Percentiles rank a stretch among this genome's conserved stretches.
These are phyloP conservation scores for Auriculariales sp. DNA, from an alignment of 768 basidiomycete genomes.

Conservation along the genomic window DNA sequence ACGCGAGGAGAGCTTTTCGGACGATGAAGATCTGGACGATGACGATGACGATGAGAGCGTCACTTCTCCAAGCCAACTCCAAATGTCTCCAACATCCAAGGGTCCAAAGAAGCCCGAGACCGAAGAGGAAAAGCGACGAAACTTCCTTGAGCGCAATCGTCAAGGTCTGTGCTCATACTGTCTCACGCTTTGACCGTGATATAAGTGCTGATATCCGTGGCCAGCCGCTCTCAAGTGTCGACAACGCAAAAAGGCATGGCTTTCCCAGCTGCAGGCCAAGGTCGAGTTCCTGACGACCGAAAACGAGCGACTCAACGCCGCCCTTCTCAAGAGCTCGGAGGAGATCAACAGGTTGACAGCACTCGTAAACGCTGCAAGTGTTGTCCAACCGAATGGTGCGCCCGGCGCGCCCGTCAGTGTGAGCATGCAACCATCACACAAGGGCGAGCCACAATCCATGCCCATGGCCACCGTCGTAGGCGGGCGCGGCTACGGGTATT, in stretches of 20 bases:
- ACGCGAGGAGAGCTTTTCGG: conserved; percentile 10
- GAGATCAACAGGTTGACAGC: conserved; percentile 77
- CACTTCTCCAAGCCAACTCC: conserved; percentile 1
- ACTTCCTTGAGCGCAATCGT: conserved; percentile 92
- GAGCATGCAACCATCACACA: conserved; percentile 19
- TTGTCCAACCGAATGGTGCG: too few relatives aligned
- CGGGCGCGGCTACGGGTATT: conserved; percentile 28
- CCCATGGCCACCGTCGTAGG: conserved; percentile 8
- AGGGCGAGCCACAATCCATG: conserved; percentile 20
- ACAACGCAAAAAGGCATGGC: conserved; percentile 98
- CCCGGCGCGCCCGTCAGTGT: too few relatives aligned
- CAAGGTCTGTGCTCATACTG: conserved; percentile 49
- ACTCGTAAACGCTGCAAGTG: conserved; percentile 24
- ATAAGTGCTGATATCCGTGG: background rate
- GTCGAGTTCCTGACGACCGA: conserved; percentile 87
- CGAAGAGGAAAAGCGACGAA: conserved; percentile 93
- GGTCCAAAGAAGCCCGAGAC: conserved; percentile 73
- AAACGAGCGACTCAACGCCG: conserved; percentile 83
- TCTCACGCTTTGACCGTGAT: conserved; percentile 5
- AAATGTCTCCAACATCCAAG: conserved; percentile 15
- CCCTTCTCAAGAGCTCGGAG: conserved; percentile 77
- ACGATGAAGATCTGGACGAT: conserved; percentile 25
- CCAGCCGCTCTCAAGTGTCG: conserved; percentile 96
- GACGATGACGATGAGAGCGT: conserved; percentile 16
- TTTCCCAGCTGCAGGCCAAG: conserved; percentile 80